A percentile compares a stretch with the other conserved stretches of the same genome.
Conservation (phyloP, 192 early-diverging fungal species). For the Podila epigama region DNA sequence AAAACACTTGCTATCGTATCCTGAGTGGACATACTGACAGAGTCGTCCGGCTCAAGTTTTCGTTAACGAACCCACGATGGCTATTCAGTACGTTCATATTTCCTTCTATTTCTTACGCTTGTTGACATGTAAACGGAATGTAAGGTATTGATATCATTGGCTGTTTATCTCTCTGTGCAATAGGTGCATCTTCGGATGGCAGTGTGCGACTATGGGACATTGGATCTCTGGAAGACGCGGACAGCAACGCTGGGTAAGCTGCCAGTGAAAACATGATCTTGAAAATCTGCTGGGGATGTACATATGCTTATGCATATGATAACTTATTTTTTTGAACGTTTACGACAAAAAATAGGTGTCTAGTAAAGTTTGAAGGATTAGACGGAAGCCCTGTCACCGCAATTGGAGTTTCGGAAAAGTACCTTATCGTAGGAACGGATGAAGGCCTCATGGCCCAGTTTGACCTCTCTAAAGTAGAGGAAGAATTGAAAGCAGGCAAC, state of each 20-base stretch:
- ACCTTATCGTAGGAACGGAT: slow-evolving; percentile 26
- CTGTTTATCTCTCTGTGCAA: background rate
- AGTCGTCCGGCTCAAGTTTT: slow-evolving; percentile 51
- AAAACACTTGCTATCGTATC: slow-evolving; percentile 55
- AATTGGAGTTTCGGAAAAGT: slow-evolving; percentile 41
- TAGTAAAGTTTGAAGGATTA: slow-evolving; percentile 29
- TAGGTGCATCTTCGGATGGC: slow-evolving; percentile 53
- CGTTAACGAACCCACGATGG: slow-evolving; percentile 51
- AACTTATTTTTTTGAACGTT: background rate
- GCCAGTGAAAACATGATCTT: background rate
- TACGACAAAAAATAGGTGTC: no score
- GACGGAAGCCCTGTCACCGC: slow-evolving; percentile 27
- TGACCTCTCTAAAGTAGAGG: slow-evolving; percentile 10
- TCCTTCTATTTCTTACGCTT: no score
- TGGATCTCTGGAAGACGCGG: slow-evolving; percentile 37
- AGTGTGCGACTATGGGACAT: slow-evolving; percentile 61
- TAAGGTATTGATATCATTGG: background rate
- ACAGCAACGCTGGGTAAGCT: slow-evolving; percentile 40
- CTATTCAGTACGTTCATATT: slow-evolving; percentile 55
- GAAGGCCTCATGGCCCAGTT: slow-evolving; percentile 26
- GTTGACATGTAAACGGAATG: no score
- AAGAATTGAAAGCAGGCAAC: slow-evolving; percentile 18
- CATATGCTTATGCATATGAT: slow-evolving; percentile 8
- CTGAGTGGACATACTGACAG: slow-evolving; percentile 52
- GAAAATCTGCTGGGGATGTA: background rate